These are phyloP conservation scores for Polyporus arcularius DNA, from an alignment of 768 basidiomycete species.

Conservation along the genomic window DNA sequence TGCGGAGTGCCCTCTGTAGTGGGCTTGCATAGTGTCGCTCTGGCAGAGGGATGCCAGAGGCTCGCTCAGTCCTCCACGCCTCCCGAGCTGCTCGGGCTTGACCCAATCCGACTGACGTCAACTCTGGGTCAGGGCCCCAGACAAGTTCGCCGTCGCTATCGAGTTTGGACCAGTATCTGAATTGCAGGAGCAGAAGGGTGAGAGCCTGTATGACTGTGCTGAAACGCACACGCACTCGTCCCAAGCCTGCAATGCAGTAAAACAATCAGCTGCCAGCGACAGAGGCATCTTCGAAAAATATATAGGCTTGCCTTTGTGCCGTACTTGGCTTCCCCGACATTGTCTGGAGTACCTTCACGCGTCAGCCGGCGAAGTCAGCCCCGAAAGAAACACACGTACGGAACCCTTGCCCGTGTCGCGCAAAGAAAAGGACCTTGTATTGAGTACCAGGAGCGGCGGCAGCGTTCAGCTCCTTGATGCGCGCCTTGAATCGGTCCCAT, in stretches of 20 bases:
- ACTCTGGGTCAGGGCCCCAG: conserved; percentile 77
- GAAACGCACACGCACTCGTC: conserved; percentile 41
- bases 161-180: conserved; percentile 62
- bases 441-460: conserved; percentile 37
- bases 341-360: conserved; percentile 46
- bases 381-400: conserved; percentile 44
- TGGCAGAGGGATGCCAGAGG: conserved; percentile 48
- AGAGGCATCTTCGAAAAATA: no score
- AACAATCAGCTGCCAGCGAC: no score
- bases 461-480: conserved; percentile 50
- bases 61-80: conserved; percentile 46
- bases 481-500: conserved; percentile 48
- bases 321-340: conserved; percentile 63
- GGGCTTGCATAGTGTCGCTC: conserved; percentile 63
- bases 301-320: conserved; percentile 38
- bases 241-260: conserved; percentile 47
- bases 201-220: no score
- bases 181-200: neutral
- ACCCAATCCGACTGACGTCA: conserved; percentile 56
- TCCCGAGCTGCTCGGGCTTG: conserved; percentile 52
- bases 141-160: conserved; percentile 63
- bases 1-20: conserved; percentile 60
- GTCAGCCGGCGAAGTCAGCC: neutral
- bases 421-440: conserved; percentile 68
- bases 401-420: conserved; percentile 72